phyloP scores from a whole-genome alignment of 257 asterid species.

The Gentiana dahurica region DNA sequence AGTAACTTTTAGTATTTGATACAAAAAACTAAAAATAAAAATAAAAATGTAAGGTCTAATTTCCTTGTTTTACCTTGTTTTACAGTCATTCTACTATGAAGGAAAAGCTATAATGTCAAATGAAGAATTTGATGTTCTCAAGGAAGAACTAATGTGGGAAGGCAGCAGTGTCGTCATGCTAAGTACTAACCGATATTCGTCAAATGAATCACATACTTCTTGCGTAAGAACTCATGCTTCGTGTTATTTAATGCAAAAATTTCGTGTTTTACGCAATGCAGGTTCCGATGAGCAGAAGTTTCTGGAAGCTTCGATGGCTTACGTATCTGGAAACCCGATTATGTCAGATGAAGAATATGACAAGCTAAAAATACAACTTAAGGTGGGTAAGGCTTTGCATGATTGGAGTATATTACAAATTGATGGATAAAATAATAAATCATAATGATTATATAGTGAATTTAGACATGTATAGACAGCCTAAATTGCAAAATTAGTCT shows the following conservation, averaged over 20 bases:
- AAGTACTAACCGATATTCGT: slow-evolving; percentile 32
- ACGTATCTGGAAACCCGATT: slow-evolving; percentile 75
- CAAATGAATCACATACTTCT: slow-evolving; percentile 3
- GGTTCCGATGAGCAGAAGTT: slow-evolving; percentile 90
- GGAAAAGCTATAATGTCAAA: slow-evolving; percentile 97
- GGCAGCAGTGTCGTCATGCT: slow-evolving; percentile 99
- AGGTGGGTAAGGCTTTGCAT: slow-evolving; percentile 32
- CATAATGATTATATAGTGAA: too few relatives aligned
- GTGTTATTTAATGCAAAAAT: neutral
- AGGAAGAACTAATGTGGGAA: slow-evolving; percentile 99
- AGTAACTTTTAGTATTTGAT: neutral
- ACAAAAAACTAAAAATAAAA: neutral
- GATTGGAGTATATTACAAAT: too few relatives aligned
- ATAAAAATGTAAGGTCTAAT: neutral
- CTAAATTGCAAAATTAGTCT: too few relatives aligned
- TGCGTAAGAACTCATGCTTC: neutral
- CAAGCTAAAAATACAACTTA: slow-evolving; percentile 68
- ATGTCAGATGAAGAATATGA: slow-evolving; percentile 74
- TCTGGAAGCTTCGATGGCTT: slow-evolving; percentile 98
- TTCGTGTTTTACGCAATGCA: slow-evolving; percentile 18
- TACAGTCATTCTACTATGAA: slow-evolving; percentile 88
- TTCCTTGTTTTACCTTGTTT: slow-evolving; percentile 4
- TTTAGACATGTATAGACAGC: too few relatives aligned
- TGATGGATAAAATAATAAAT: too few relatives aligned
- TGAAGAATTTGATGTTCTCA: slow-evolving; percentile 94